These are phyloP conservation scores for Pugionium cornutum DNA, from an alignment of 345 rosid genomes.

Conservation along the genomic window DNA sequence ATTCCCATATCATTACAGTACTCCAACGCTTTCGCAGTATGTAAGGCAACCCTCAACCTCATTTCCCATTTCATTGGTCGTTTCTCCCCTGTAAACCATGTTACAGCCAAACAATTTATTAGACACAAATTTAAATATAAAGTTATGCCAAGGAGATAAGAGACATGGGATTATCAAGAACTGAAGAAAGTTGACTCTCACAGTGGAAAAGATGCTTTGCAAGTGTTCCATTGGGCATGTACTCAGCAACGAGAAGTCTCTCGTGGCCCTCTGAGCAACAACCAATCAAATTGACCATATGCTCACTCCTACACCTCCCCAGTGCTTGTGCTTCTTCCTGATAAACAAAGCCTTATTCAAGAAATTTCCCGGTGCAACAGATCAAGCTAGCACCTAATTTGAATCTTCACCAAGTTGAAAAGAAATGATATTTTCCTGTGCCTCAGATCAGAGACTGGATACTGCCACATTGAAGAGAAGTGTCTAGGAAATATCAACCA, in stretches of 20 bases:
- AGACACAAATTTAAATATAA: background rate
- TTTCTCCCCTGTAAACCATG: slow-evolving; percentile 68
- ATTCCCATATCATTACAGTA: slow-evolving; percentile 81
- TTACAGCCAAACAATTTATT: background rate
- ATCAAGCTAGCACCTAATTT: slow-evolving; percentile 11
- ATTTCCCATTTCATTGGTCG: slow-evolving; percentile 99
- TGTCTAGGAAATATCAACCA: background rate
- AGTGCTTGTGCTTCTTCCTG: slow-evolving; percentile 92
- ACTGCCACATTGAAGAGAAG: slow-evolving; percentile 6
- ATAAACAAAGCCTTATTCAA: slow-evolving; percentile 9
- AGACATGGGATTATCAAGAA: slow-evolving; percentile 14
- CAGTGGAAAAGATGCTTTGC: slow-evolving; percentile 97
- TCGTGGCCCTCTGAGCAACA: slow-evolving; percentile 90
- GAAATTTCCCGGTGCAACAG: background rate
- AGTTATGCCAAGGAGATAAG: background rate
- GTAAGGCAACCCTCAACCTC: slow-evolving; percentile 88
- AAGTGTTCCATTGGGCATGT: slow-evolving; percentile 90
- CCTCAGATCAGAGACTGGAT: slow-evolving; percentile 14
- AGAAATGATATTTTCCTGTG: background rate
- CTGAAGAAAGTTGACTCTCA: slow-evolving; percentile 34
- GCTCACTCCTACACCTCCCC: slow-evolving; percentile 83
- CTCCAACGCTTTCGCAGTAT: slow-evolving; percentile 79
- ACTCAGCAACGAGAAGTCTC: slow-evolving; percentile 85
- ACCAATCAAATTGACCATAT: slow-evolving; percentile 84
- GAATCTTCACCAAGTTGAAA: slow-evolving; percentile 8